Percentiles rank a stretch among this genome's conserved stretches.
Evolutionary conservation across 2,329 filamentous ascomycete genomes (phyloP).

Genomic region (Xylariaceae sp.): DNA sequence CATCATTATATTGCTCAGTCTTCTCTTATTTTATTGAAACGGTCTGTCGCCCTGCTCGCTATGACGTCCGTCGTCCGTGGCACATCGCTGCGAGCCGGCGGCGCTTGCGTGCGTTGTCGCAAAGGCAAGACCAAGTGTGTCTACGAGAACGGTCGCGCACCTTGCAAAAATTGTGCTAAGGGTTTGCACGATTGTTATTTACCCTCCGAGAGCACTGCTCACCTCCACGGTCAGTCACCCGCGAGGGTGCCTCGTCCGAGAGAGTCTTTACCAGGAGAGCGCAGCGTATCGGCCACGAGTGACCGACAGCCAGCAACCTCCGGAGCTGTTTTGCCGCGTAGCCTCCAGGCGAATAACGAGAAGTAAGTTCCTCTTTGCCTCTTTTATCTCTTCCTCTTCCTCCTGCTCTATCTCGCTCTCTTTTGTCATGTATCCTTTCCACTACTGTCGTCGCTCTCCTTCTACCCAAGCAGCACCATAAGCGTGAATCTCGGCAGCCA

Average conservation of each 20-base stretch:
- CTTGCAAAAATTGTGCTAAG: slow-evolving; percentile 68
- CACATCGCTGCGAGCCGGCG: slow-evolving; percentile 65
- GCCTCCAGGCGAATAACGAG: slow-evolving; percentile 54
- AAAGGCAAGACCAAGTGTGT: slow-evolving; percentile 70
- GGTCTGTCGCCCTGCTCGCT: slow-evolving; percentile 16
- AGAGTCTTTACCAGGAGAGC: slow-evolving; percentile 61
- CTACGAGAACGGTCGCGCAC: slow-evolving; percentile 66
- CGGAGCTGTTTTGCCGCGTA: slow-evolving; percentile 50
- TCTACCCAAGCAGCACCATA: background rate
- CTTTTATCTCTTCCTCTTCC: slow-evolving; percentile 10
- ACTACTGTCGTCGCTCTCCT: slow-evolving; percentile 1
- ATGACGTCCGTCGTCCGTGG: slow-evolving; percentile 61
- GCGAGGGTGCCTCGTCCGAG: slow-evolving; percentile 59
- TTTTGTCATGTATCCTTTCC: background rate
- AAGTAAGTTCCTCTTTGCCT: slow-evolving; percentile 55
- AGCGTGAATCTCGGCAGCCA: slow-evolving; percentile 10
- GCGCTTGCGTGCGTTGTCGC: slow-evolving; percentile 67
- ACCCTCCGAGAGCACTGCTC: slow-evolving; percentile 64
- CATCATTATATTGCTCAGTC: slow-evolving; percentile 13
- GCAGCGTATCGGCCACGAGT: slow-evolving; percentile 50
- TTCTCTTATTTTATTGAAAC: slow-evolving; percentile 7
- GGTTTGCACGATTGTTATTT: slow-evolving; percentile 69
- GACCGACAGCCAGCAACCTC: slow-evolving; percentile 54
- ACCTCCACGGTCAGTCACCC: slow-evolving; percentile 64
- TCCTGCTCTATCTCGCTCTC: slow-evolving; percentile 12